Percentiles rank a stretch among this genome's conserved stretches.
These are phyloP conservation scores for Trichocladium uniseriatum DNA, from an alignment of 495 filamentous ascomycete genomes.

Conservation along the genomic window DNA sequence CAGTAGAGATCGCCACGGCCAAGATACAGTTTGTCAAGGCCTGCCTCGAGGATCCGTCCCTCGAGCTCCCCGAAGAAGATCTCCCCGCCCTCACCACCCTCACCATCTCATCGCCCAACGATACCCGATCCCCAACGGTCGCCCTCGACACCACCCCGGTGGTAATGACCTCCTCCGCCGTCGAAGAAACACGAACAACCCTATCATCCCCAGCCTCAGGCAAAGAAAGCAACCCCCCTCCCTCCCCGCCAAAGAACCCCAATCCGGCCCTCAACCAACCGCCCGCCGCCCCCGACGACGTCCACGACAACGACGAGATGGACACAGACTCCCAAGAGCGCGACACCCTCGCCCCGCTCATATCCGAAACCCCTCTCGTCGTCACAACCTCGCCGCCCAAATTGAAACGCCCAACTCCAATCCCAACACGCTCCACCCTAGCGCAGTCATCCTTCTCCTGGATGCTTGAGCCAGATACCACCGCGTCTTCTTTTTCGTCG, in stretches of 20 bases:
- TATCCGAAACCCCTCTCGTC: slow-evolving; percentile 6
- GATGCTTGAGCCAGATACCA: slow-evolving; percentile 65
- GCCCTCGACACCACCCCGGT: slow-evolving; percentile 28
- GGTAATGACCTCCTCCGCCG: slow-evolving; percentile 23
- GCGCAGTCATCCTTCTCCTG: slow-evolving; percentile 86
- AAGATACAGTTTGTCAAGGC: slow-evolving; percentile 71
- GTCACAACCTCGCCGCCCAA: too few relatives aligned
- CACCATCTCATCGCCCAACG: slow-evolving; percentile 15
- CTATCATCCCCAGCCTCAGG: slow-evolving; percentile 17
- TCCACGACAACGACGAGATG: slow-evolving; percentile 15
- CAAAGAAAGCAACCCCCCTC: background rate
- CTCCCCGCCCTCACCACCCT: slow-evolving; percentile 17
- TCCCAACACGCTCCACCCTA: slow-evolving; percentile 57
- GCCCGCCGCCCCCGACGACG: background rate
- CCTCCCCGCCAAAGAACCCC: slow-evolving; percentile 8
- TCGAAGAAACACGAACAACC: slow-evolving; percentile 19
- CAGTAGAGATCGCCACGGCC: slow-evolving; percentile 56
- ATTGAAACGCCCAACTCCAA: slow-evolving; percentile 22
- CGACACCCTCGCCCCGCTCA: slow-evolving; percentile 7
- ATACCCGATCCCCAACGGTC: slow-evolving; percentile 21
- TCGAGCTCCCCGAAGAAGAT: slow-evolving; percentile 45
- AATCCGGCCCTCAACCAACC: slow-evolving; percentile 7
- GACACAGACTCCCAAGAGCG: slow-evolving; percentile 19
- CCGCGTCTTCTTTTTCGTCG: slow-evolving; percentile 9
- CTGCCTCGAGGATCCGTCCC: slow-evolving; percentile 57